Base-by-base conservation (phyloP, 805 yeast species). In the Torulaspora maleeae region DNA sequence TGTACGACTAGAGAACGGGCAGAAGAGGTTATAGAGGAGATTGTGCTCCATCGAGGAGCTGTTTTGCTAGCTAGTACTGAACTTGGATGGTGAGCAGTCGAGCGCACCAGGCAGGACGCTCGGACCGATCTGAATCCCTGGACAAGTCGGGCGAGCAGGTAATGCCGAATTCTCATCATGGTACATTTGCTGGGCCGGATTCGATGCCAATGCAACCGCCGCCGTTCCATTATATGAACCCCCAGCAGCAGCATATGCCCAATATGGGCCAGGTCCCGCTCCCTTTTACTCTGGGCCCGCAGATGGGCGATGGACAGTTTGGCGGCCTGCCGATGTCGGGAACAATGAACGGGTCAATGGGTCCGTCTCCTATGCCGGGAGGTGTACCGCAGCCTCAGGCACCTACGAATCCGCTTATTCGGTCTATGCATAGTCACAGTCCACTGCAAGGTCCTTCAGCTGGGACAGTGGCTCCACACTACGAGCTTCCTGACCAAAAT, bases 201-300 rank as follows among this genome's bases (percentile, higher is more conserved):
- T 43, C 39, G 12, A 17, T 38, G 32, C 32, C 44, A 15, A 22
- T 39, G 35, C 47, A 43, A 9, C 16, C 38, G 11, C 37, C 22
- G 4, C 17, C 29, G 41, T 40, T 27, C 15, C 44, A 43, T 10
- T 39, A 27, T 17, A 16, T 40, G 36, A 20, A 28, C 3, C 43
- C 7, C 15, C 43, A 39, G 16, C 37, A 39, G 22, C 36, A 32
- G 17, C 47, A 45, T 27, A 27, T 29, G 15, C 32, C 50, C 11
- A 33, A 28, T 27, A 44, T 35, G 36, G 29, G 36, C 8, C 52
- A 47, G 16, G 44, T 41, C 1, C 35, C 19, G 13, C 38, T 33
- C 32, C 48, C 40, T 0, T 33, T 35, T 33, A 30, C 48, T 38
- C 7, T 45, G 39, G 51, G 38, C 8, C 35, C 49, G 4, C 51